Base-by-base conservation (phyloP, 202 grass and related monocot genomes). In the Schoenoplectus triqueter region DNA sequence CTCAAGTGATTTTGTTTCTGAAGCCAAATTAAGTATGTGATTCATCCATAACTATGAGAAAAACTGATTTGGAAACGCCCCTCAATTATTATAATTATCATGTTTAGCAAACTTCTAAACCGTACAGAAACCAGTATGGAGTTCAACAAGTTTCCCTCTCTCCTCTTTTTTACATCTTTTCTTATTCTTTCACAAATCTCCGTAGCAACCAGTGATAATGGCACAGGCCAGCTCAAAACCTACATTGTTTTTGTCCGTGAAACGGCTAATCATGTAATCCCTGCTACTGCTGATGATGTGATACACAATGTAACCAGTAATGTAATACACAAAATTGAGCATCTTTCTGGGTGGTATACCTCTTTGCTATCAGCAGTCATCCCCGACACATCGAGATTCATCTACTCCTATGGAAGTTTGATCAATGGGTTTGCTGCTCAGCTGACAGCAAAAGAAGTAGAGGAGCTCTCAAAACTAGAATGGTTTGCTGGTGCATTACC, bases 341-440 rank as follows among this genome's bases (percentile, higher is more conserved):
- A 59, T 84, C 81, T 69, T 64, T 9, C 64, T 40, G 81, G 44
- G 10, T 70, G 65, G 81, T 56, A 84, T 3, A 19, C 42, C 31
- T 57, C 81, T 57, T 31, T 84, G 5, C n/a, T 84, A 47, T 84
- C 66, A 1, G 40, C 49, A 11, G 21, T 69, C 50, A 60, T 84
- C 49, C 66, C 81, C 4, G 66, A 84, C n/a, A 56, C 8, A 18
- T 54, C 66, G 31, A 84, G 85, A 73, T 20, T 90, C 15, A 57
- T 87, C 61, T 84, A 88, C 82, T 88, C 86, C 9, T 88, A 86
- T 66, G 41, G 8, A 19, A 72, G 75, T 5, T 66, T 88, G 3
- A 42, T 88, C 20, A 86, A 67, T 10, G 82, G 89, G 15, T 90
- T 90, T 5, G 86, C 89, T 8, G 78, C 86, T 17, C 84, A 66